Conservation (phyloP, 495 filamentous ascomycete genomes). For the Hyaloscypha hepaticicola region DNA sequence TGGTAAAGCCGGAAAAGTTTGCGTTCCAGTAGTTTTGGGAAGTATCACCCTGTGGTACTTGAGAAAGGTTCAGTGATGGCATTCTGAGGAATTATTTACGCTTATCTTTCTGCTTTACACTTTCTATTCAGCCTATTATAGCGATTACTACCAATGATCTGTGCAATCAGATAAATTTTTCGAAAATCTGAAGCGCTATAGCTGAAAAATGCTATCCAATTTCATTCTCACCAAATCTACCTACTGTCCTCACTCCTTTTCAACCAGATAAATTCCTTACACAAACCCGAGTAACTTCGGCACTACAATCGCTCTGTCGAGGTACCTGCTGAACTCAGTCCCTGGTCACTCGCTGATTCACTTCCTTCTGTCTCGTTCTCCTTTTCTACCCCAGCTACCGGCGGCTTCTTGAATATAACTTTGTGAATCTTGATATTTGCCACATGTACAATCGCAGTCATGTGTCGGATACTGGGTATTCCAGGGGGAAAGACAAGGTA, state of each 20-base stretch:
- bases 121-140: too few species aligned
- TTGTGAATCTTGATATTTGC: constrained; percentile 36
- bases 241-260: too few species aligned
- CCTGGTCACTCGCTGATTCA: neutral
- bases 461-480: constrained; percentile 33
- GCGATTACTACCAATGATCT: too few species aligned
- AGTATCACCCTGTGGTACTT: neutral
- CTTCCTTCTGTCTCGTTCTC: neutral
- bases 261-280: too few species aligned
- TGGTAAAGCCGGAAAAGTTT: neutral
- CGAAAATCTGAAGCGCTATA: neutral
- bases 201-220: neutral
- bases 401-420: neutral
- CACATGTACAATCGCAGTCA: constrained; percentile 43
- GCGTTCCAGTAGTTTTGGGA: neutral
- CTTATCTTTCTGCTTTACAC: too few species aligned
- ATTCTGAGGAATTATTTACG: neutral
- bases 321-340: neutral
- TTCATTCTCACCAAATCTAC: neutral
- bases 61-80: neutral
- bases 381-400: neutral
- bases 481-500: constrained; percentile 37
- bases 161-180: neutral
- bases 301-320: neutral
- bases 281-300: too few species aligned